These are phyloP conservation scores for Hygrophila difformis DNA, from an alignment of 257 asterid genomes.

Conservation along the genomic window DNA sequence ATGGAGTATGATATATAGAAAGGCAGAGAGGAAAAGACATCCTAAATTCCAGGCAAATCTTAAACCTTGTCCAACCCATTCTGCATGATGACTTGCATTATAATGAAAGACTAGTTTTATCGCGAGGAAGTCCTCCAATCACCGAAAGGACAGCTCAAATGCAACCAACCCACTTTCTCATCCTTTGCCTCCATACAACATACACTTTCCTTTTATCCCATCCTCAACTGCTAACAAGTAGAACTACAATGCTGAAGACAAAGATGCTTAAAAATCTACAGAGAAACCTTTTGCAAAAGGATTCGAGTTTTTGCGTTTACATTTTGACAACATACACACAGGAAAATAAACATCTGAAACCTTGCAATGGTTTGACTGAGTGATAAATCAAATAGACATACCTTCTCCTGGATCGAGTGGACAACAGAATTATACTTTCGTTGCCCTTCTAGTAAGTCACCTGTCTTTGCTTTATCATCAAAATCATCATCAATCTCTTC, in stretches of 20 bases:
- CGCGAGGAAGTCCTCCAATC: no score
- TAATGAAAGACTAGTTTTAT: no score
- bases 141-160: no score
- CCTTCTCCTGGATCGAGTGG: constrained; percentile 99
- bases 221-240: not conserved
- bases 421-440: constrained; percentile 90
- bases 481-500: constrained; percentile 58
- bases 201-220: not conserved
- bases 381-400: constrained; percentile 14
- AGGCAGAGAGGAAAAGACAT: no score
- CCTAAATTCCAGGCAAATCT: no score
- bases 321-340: not conserved
- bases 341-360: not conserved
- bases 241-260: constrained; percentile 2
- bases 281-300: not conserved
- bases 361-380: constrained; percentile 3
- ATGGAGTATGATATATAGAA: no score
- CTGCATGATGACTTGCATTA: no score
- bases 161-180: not conserved
- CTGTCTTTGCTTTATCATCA: constrained; percentile 45
- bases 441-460: constrained; percentile 96
- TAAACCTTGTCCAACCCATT: no score
- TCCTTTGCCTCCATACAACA: constrained; percentile 3
- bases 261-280: not conserved
- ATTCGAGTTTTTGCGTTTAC: not conserved